phyloP scores from a whole-genome alignment of 2,329 filamentous ascomycete species.

The Colletotrichum chlorophyti region DNA sequence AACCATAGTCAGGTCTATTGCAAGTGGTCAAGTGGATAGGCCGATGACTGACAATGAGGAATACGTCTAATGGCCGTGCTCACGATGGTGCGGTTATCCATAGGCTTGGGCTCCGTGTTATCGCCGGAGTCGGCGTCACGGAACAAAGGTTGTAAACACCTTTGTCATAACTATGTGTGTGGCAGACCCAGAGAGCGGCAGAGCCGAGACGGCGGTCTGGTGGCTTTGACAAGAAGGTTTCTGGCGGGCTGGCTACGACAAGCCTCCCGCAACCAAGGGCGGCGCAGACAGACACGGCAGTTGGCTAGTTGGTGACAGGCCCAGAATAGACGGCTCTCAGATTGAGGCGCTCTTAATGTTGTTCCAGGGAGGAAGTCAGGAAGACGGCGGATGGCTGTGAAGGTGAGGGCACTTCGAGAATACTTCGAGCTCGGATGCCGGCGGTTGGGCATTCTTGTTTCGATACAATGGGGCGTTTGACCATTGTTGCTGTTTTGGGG shows the following conservation, averaged over 20 bases:
- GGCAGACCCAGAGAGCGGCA: neutral
- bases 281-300: neutral
- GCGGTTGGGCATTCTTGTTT: too few species aligned
- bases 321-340: conserved; percentile 11
- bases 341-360: neutral
- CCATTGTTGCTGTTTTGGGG: too few species aligned
- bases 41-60: neutral
- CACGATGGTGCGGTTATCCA: neutral
- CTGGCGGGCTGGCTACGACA: too few species aligned
- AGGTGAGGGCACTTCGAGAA: conserved; percentile 9
- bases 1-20: neutral
- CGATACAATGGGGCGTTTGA: too few species aligned
- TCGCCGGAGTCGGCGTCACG: conserved; percentile 14
- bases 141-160: conserved; percentile 13
- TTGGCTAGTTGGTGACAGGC: conserved; percentile 9
- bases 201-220: conserved; percentile 5
- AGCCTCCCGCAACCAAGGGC: conserved; percentile 1
- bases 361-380: too few species aligned
- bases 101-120: neutral
- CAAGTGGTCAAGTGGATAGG: neutral
- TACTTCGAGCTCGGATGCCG: too few species aligned
- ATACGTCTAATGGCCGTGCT: neutral
- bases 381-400: too few species aligned
- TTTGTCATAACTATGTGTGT: conserved; percentile 13
- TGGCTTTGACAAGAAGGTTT: too few species aligned